phyloP scores from a whole-genome alignment of 169 alveolate genomes.

The Eimeria acervulina region DNA sequence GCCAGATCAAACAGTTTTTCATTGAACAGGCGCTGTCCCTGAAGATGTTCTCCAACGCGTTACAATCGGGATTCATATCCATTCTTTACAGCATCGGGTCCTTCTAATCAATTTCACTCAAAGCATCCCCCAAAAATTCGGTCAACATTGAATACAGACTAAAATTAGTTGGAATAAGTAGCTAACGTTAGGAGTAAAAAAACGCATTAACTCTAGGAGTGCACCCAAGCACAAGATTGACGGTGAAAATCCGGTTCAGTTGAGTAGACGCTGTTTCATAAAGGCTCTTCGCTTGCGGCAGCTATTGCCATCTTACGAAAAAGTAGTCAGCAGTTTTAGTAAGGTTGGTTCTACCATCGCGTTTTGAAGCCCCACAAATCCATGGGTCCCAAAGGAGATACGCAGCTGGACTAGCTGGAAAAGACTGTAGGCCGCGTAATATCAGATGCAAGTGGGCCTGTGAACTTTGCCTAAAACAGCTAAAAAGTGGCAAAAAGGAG shows the following conservation, averaged over 20 bases:
- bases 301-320: neutral
- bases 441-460: neutral
- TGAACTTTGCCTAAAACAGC: neutral
- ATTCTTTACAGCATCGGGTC: constrained; percentile 97
- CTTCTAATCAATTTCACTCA: neutral
- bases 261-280: neutral
- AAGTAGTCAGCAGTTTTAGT: neutral
- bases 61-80: constrained; percentile 97
- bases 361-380: neutral
- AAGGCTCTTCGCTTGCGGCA: neutral
- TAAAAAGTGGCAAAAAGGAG: neutral
- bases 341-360: neutral
- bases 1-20: neutral
- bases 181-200: neutral
- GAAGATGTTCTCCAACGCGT: constrained; percentile 96
- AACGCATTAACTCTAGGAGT: neutral
- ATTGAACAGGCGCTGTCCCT: neutral
- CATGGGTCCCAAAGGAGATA: neutral
- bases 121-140: neutral
- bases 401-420: neutral
- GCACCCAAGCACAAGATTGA: neutral
- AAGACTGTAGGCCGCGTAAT: neutral
- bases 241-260: neutral
- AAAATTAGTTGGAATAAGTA: neutral
- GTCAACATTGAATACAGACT: neutral